A percentile compares a stretch with the other conserved stretches of the same genome.
Conservation (phyloP, 2,329 filamentous ascomycete species). For the Xylariaceae sp. region DNA sequence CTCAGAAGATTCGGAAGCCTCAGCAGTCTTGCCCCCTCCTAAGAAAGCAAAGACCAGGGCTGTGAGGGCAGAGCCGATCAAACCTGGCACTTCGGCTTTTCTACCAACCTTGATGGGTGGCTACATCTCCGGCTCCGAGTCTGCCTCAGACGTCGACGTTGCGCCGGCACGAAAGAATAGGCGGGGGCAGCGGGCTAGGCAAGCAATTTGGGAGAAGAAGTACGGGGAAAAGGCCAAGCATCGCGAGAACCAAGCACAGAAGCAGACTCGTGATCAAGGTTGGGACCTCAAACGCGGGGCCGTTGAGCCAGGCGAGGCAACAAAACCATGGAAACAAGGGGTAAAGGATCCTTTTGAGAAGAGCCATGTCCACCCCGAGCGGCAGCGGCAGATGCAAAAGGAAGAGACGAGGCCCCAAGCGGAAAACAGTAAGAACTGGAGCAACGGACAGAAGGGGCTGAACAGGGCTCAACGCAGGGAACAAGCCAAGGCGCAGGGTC, state of each 20-base stretch:
- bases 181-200: constrained; percentile 71
- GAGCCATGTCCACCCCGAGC: constrained; percentile 26
- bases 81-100: constrained; percentile 51
- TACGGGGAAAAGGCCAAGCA: constrained; percentile 70
- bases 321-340: constrained; percentile 49
- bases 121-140: constrained; percentile 74
- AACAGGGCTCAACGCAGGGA: neutral
- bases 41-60: constrained; percentile 29
- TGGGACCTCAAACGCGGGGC: constrained; percentile 57
- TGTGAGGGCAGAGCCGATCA: constrained; percentile 13
- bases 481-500: constrained; percentile 4
- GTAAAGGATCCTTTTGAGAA: constrained; percentile 29
- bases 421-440: constrained; percentile 5
- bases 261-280: constrained; percentile 38
- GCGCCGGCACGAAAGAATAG: constrained; percentile 66
- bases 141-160: constrained; percentile 62
- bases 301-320: constrained; percentile 33
- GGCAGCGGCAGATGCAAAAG: constrained; percentile 30
- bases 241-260: constrained; percentile 31
- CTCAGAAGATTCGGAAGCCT: constrained; percentile 22
- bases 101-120: constrained; percentile 74
- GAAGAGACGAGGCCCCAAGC: constrained; percentile 1
- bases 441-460: neutral
- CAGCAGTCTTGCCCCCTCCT: constrained; percentile 17
- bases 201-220: constrained; percentile 77